These are phyloP conservation scores for Apophysomyces trapeziformis DNA, from an alignment of 371 early-diverging fungal genomes.

Conservation along the genomic window DNA sequence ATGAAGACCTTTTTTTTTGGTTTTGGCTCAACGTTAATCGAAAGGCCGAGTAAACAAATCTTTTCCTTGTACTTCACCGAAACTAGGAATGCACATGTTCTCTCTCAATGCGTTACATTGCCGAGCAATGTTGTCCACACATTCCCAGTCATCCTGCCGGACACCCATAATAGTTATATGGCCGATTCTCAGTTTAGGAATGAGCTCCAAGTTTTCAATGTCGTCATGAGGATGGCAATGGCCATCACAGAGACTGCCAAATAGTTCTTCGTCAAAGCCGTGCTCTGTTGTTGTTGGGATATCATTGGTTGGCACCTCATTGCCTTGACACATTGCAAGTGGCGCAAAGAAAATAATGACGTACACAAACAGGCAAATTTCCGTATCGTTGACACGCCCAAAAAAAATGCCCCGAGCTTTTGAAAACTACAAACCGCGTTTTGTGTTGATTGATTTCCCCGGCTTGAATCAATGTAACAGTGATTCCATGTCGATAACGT, in stretches of 20 bases:
- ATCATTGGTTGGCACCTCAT: not conserved
- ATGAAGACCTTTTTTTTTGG: slow-evolving; percentile 35
- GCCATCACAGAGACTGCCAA: slow-evolving; percentile 41
- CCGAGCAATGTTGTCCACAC: slow-evolving; percentile 33
- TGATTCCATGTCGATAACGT: no score
- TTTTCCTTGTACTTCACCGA: slow-evolving; percentile 30
- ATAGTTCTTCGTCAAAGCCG: slow-evolving; percentile 23
- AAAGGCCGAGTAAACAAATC: not conserved
- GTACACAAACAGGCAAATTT: no score
- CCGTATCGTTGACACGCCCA: no score
- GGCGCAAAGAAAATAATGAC: not conserved
- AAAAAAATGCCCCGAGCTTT: no score
- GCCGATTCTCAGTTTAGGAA: slow-evolving; percentile 40
- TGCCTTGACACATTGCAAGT: not conserved
- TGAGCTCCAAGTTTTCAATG: slow-evolving; percentile 23
- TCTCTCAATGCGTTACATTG: slow-evolving; percentile 12
- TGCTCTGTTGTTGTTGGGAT: not conserved
- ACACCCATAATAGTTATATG: slow-evolving; percentile 57
- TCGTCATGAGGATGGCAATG: slow-evolving; percentile 59
- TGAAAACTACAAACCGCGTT: no score
- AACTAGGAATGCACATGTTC: slow-evolving; percentile 45
- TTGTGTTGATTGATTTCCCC: no score
- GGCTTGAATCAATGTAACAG: no score
- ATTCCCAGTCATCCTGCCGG: slow-evolving; percentile 53
- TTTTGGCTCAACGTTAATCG: not conserved